Conservation (phyloP, 2,329 filamentous ascomycete genomes). For the Lecanoromycetidae sp. region DNA sequence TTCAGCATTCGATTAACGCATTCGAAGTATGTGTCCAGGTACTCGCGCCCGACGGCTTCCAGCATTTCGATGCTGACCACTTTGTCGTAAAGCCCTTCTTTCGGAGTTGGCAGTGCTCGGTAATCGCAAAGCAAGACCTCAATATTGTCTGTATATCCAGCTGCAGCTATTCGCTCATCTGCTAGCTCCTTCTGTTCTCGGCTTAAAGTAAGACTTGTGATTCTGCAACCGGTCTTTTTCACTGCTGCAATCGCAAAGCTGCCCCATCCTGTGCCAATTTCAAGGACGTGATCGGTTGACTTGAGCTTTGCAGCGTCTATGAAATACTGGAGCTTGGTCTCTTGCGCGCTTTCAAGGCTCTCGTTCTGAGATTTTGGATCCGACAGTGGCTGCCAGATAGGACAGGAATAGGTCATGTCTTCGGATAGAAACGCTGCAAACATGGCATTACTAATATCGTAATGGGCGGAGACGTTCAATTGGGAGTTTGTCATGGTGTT, state of each 20-base stretch:
- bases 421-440: constrained; percentile 60
- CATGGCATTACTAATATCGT: constrained; percentile 66
- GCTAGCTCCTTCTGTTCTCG: constrained; percentile 57
- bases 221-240: constrained; percentile 50
- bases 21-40: constrained; percentile 54
- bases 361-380: constrained; percentile 38
- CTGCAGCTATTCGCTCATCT: constrained; percentile 50
- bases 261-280: constrained; percentile 68
- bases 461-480: constrained; percentile 59
- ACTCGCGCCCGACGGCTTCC: constrained; percentile 59
- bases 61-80: constrained; percentile 68
- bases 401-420: constrained; percentile 68
- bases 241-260: constrained; percentile 61
- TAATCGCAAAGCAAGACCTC: constrained; percentile 59
- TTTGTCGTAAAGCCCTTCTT: constrained; percentile 50
- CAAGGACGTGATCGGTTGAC: constrained; percentile 54
- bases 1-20: constrained; percentile 54
- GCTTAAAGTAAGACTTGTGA: constrained; percentile 57
- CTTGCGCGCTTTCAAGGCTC: constrained; percentile 52
- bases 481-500: constrained; percentile 48
- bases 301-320: constrained; percentile 54
- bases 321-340: constrained; percentile 54
- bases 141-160: constrained; percentile 49
- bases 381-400: constrained; percentile 46
- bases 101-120: constrained; percentile 44